A percentile compares a stretch with the other conserved stretches of the same genome.
These are phyloP conservation scores for Clarireedia sp. DNA, from an alignment of 2,329 filamentous ascomycete species.

Conservation along the genomic window DNA sequence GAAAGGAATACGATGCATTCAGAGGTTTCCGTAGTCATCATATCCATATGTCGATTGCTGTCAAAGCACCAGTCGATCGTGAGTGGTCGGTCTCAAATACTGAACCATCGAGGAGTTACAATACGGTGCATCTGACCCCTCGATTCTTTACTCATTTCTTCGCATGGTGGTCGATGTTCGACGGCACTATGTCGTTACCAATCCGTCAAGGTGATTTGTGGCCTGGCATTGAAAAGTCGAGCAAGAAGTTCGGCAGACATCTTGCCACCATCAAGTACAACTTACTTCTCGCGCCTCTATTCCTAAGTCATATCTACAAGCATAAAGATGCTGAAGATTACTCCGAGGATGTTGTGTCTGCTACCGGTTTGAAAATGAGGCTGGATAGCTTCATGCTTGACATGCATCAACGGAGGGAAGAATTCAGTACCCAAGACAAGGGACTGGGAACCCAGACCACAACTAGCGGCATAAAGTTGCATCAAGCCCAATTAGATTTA, in stretches of 20 bases:
- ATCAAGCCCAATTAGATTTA: conserved; percentile 87
- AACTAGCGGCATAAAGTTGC: conserved; percentile 91
- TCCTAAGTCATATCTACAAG: conserved; percentile 95
- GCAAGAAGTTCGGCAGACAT: conserved; percentile 96
- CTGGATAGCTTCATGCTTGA: conserved; percentile 97
- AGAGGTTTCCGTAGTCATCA: conserved; percentile 92
- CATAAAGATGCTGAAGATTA: conserved; percentile 93
- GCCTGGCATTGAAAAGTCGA: conserved; percentile 89
- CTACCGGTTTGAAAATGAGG: conserved; percentile 92
- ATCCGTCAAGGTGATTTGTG: conserved; percentile 87
- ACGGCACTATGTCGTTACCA: conserved; percentile 86
- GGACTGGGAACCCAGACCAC: conserved; percentile 68
- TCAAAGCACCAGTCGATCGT: conserved; percentile 77
- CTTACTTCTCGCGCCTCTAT: conserved; percentile 81
- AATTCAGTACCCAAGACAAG: conserved; percentile 75
- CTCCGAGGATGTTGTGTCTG: conserved; percentile 68
- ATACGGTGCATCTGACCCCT: conserved; percentile 88
- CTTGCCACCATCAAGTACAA: conserved; percentile 99
- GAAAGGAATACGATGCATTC: conserved; percentile 78
- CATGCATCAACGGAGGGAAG: conserved; percentile 85
- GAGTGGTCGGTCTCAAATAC: conserved; percentile 75
- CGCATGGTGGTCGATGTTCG: conserved; percentile 95
- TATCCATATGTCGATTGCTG: conserved; percentile 89
- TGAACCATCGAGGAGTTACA: conserved; percentile 82
- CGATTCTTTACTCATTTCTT: conserved; percentile 98